phyloP scores from a whole-genome alignment of 2,329 filamentous ascomycete species.

The Neofusicoccum laricinum region DNA sequence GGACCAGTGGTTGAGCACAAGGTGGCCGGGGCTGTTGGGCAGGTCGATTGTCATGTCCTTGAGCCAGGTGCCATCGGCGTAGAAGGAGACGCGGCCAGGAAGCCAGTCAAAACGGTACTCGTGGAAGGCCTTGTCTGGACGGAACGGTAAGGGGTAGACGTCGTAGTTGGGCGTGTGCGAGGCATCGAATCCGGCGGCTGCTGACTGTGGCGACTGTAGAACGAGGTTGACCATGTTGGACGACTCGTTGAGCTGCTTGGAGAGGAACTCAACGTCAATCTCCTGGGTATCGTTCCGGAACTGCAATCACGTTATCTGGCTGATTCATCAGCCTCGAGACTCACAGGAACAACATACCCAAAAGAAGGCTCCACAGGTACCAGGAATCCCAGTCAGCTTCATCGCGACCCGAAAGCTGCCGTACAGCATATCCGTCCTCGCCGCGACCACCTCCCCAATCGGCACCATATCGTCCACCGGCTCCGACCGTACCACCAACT shows the following conservation, averaged over 20 bases:
- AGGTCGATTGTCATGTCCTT: slow-evolving; percentile 56
- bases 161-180: slow-evolving; percentile 57
- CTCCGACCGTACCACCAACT: slow-evolving; percentile 38
- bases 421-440: slow-evolving; percentile 61
- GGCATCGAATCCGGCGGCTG: slow-evolving; percentile 60
- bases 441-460: slow-evolving; percentile 62
- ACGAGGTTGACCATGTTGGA: slow-evolving; percentile 68
- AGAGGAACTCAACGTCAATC: slow-evolving; percentile 78
- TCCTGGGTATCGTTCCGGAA: slow-evolving; percentile 77
- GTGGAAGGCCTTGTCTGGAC: slow-evolving; percentile 64
- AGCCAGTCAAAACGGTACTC: slow-evolving; percentile 79
- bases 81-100: slow-evolving; percentile 62
- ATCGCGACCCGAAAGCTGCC: slow-evolving; percentile 69
- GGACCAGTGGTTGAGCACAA: slow-evolving; percentile 74
- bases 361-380: slow-evolving; percentile 77
- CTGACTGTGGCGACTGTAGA: slow-evolving; percentile 65
- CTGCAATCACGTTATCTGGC: slow-evolving; percentile 39
- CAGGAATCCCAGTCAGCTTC: slow-evolving; percentile 58
- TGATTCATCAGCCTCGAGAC: neutral
- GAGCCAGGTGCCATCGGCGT: slow-evolving; percentile 61
- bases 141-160: slow-evolving; percentile 60
- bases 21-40: slow-evolving; percentile 60
- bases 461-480: slow-evolving; percentile 52
- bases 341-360: slow-evolving; percentile 52
- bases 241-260: slow-evolving; percentile 58